A percentile compares a stretch with the other conserved stretches of the same genome.
phyloP scores from a whole-genome alignment of 306 rosid genomes.

The Cucurbita pepo region DNA sequence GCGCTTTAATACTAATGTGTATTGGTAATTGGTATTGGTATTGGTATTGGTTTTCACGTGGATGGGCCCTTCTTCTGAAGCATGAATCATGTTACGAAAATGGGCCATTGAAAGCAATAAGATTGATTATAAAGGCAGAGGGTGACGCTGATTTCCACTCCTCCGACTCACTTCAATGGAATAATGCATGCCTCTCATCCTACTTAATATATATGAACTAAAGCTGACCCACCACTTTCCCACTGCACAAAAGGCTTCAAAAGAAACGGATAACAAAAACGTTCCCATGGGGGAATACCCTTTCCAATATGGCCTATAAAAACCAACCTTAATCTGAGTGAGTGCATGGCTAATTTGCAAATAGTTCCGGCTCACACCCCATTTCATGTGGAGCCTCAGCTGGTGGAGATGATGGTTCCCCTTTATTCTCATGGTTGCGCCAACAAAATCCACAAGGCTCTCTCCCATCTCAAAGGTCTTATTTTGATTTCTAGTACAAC shows the following conservation, averaged over 20 bases:
- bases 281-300: too few species aligned
- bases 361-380: background rate
- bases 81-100: background rate
- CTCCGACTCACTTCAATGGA: background rate
- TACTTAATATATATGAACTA: background rate
- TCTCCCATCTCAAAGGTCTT: constrained; percentile 14
- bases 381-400: too few species aligned
- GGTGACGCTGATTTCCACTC: background rate
- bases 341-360: background rate
- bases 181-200: too few species aligned
- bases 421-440: constrained; percentile 26
- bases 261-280: background rate
- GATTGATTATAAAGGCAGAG: background rate
- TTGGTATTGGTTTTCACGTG: background rate
- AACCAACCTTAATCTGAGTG: background rate
- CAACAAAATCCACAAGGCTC: constrained; percentile 59
- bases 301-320: background rate
- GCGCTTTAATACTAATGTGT: background rate
- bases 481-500: background rate
- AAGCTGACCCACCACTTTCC: background rate
- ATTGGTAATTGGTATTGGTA: too few species aligned
- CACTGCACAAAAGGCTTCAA: background rate
- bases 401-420: constrained; percentile 55
- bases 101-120: background rate
- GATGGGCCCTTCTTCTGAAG: background rate